These are phyloP conservation scores for Chytriomyces sp. DNA, from an alignment of 192 early-diverging fungal species.

Conservation along the genomic window DNA sequence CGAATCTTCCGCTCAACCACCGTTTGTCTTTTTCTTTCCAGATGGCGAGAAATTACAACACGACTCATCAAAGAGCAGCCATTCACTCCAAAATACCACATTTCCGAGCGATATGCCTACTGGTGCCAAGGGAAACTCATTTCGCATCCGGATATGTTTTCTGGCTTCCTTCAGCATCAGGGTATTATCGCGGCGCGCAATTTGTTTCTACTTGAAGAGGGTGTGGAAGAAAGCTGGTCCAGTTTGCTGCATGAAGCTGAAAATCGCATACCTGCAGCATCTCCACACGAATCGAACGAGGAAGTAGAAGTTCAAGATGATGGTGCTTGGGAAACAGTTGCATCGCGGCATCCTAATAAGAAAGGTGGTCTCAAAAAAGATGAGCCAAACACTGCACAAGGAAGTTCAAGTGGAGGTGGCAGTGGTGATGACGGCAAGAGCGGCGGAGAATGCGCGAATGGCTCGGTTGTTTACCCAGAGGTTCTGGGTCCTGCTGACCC, in stretches of 20 bases:
- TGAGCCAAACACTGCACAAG: background rate
- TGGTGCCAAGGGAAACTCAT: slow-evolving; percentile 73
- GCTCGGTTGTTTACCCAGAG: background rate
- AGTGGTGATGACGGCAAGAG: no score
- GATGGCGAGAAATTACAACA: slow-evolving; percentile 92
- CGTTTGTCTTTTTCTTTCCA: background rate
- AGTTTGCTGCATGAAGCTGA: slow-evolving; percentile 1
- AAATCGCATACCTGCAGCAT: background rate
- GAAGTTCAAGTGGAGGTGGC: no score
- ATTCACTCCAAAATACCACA: slow-evolving; percentile 47
- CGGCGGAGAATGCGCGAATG: background rate
- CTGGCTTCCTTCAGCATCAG: slow-evolving; percentile 66
- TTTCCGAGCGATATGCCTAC: slow-evolving; percentile 73
- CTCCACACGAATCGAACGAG: background rate
- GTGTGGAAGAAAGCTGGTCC: background rate
- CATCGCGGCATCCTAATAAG: background rate
- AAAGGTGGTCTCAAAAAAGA: background rate
- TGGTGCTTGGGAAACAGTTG: background rate
- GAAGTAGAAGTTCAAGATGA: background rate
- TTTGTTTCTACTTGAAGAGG: slow-evolving; percentile 64
- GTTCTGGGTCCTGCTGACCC: background rate
- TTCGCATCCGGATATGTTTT: slow-evolving; percentile 70
- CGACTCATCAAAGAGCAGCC: slow-evolving; percentile 51
- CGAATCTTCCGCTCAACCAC: background rate
- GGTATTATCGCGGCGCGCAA: slow-evolving; percentile 85